Base-by-base conservation (phyloP, 805 yeast species). In the Kazachstania psychrophila region DNA sequence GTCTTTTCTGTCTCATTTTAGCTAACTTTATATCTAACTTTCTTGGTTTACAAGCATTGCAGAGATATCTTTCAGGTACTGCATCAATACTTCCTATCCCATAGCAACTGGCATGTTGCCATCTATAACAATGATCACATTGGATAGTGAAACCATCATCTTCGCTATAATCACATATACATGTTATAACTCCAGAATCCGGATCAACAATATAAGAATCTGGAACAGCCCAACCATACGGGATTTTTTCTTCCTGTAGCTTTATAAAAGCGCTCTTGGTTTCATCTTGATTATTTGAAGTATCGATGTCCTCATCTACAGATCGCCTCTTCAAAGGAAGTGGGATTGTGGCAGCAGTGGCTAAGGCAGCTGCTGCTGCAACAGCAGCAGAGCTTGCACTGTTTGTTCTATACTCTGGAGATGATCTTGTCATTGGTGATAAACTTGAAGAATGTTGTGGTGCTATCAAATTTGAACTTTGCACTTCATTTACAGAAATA, bases 91-190 rank as follows among this genome's bases (percentile, higher is more conserved):
- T 73, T 31, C 67, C 67, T 39, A 83, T 84, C 6, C 80, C 81
- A 73, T 86, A 84, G 60, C 97, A 88, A n/a, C 74, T 68, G 19
- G 92, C 87, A 62, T 88, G 97, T 56, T 88, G 96, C 96, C 96
- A 88, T 43, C 95, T 74, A 58, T 73, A 79, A 58, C 97, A 88
- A 23, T 75, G 70, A 56, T 87, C 96, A 63, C 98, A 92, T 61
- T 92, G 97, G 43, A 92, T 83, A 17, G 94, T 88, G 52, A 85
- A 80, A 0, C 96, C 96, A 48, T 89, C 92, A 60, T 86, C 96
- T 42, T 85, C 94, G 40, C 77, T 83, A 47, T 69, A 77, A 1
- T 77, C 86, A 66, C 97, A 89, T 7, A 88, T 75, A 61, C 97
- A 89, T 2, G 95, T 85, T 37, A 89, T 88, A 0, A 76, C 61